Conservation (phyloP, 2,329 filamentous ascomycete genomes). For the Teratosphaeria gauchensis region DNA sequence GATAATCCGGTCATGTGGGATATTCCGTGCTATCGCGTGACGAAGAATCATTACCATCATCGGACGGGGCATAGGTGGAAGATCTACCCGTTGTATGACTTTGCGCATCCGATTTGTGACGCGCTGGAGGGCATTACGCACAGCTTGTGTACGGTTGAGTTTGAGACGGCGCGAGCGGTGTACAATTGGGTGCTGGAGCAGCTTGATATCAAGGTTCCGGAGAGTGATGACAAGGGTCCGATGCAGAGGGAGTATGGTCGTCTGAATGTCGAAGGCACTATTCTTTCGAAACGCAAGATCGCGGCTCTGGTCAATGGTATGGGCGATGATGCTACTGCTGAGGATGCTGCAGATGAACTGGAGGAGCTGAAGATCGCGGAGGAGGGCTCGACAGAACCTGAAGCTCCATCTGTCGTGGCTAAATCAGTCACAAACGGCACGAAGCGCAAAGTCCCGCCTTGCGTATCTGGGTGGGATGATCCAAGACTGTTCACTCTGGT, state of each 20-base stretch:
- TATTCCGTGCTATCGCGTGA: slow-evolving; percentile 77
- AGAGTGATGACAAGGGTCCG: slow-evolving; percentile 44
- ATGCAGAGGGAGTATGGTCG: slow-evolving; percentile 88
- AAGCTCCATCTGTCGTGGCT: slow-evolving; percentile 7
- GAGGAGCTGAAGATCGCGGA: slow-evolving; percentile 34
- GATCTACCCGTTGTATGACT: slow-evolving; percentile 94
- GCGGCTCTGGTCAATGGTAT: slow-evolving; percentile 65
- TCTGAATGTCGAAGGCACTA: slow-evolving; percentile 71
- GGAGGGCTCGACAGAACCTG: slow-evolving; percentile 29
- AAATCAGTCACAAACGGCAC: slow-evolving; percentile 12
- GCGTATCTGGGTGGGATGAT: slow-evolving; percentile 83
- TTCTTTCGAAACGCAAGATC: slow-evolving; percentile 79
- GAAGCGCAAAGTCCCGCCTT: slow-evolving; percentile 30
- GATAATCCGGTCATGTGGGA: slow-evolving; percentile 97
- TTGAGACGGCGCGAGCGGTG: slow-evolving; percentile 70
- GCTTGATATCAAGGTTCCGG: slow-evolving; percentile 67
- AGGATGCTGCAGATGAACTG: slow-evolving; percentile 19
- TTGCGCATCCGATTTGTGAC: slow-evolving; percentile 77
- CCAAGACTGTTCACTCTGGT: slow-evolving; percentile 83
- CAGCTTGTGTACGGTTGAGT: slow-evolving; percentile 87
- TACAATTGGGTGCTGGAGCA: slow-evolving; percentile 86
- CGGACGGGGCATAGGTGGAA: slow-evolving; percentile 76
- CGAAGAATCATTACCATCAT: slow-evolving; percentile 63
- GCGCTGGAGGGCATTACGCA: slow-evolving; percentile 88
- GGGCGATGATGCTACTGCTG: slow-evolving; percentile 22